Evolutionary conservation across 306 rosid species (phyloP), one percentile per base, ranked within the genome.

Genomic region (Casuarina cunninghamiana): DNA sequence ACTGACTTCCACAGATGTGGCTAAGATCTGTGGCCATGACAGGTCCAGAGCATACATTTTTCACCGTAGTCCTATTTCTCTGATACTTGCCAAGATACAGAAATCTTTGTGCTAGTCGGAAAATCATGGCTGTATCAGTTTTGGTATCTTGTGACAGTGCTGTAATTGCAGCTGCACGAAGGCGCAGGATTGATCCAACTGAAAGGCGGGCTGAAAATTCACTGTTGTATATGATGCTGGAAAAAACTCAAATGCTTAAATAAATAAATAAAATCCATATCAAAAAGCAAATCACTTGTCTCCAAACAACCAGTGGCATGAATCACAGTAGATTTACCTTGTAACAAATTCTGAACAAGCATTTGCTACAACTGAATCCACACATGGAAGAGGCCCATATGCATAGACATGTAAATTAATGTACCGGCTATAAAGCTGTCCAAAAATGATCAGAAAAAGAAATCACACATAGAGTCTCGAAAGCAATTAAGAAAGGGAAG

Each of bases 361-460:
- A 80, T 84, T 83, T 74, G 96, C 98, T 77, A 91, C 86, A 61
- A 86, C 88, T 54, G 84, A 88, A 86, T 90, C 97, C 81, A 91
- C 87, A 84, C 98, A 94, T 44, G 98, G 98, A 83, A 94, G 98
- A 50, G 97, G 88, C 73, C 98, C 98, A 76, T 86, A 94, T 70
- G 97, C 83, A 76, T 91, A 94, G 81, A 94, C 98, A 73, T 83
- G 98, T 75, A 94, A 84, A 82, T 89, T 90, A 38, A 90, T 88
- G 85, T 82, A 94, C 54, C 84, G 93, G 38, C 75, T 54, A 81
- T 88, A 85, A 57, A 94, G 88, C 97, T 94, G 88, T 68, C 77
- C 66, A 74, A 44, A 84, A 68, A 78, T 85, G 67, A 49, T 75
- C 78, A 67, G 37, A 49, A 74, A 75, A 72, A 69, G 74, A 72